phyloP scores from a whole-genome alignment of 2,329 filamentous ascomycete genomes.

The Colletotrichum orchidophilum region DNA sequence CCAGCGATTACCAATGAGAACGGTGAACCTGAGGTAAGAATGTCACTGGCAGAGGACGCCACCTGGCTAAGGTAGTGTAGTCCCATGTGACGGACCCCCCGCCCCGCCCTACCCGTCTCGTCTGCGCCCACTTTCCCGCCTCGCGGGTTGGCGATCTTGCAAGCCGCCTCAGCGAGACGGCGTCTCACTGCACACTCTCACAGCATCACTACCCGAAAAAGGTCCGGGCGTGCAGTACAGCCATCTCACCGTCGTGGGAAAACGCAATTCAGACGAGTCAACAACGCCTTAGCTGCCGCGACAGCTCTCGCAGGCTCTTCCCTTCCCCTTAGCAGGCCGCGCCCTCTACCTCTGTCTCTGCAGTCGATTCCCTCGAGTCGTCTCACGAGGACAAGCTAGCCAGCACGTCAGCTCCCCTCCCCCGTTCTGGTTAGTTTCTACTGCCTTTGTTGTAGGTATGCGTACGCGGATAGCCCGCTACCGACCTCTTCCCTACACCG shows the following conservation, averaged over 20 bases:
- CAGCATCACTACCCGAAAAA: background rate
- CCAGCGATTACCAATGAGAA: background rate
- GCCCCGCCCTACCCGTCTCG: slow-evolving; percentile 23
- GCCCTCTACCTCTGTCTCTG: background rate
- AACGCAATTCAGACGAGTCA: slow-evolving; percentile 28
- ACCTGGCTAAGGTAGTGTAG: background rate
- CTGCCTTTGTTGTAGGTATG: background rate
- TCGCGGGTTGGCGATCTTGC: slow-evolving; percentile 9
- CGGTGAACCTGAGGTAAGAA: background rate
- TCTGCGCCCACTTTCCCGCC: slow-evolving; percentile 20
- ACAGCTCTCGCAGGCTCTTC: slow-evolving; percentile 1
- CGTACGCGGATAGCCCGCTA: background rate
- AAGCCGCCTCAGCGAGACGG: background rate
- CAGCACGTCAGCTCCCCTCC: background rate
- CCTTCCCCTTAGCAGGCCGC: background rate
- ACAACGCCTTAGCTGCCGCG: slow-evolving; percentile 17
- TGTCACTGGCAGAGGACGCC: slow-evolving; percentile 1
- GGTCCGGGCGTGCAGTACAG: background rate
- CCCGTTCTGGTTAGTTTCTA: background rate
- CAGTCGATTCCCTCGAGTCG: background rate
- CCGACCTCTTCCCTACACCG: slow-evolving; percentile 23
- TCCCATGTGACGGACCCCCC: slow-evolving; percentile 12
- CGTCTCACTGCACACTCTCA: background rate
- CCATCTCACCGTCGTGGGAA: too few species aligned
- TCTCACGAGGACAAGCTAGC: background rate